Evolutionary conservation across 2,329 filamentous ascomycete species (phyloP).

Genomic region (Leptosphaerulina australis): DNA sequence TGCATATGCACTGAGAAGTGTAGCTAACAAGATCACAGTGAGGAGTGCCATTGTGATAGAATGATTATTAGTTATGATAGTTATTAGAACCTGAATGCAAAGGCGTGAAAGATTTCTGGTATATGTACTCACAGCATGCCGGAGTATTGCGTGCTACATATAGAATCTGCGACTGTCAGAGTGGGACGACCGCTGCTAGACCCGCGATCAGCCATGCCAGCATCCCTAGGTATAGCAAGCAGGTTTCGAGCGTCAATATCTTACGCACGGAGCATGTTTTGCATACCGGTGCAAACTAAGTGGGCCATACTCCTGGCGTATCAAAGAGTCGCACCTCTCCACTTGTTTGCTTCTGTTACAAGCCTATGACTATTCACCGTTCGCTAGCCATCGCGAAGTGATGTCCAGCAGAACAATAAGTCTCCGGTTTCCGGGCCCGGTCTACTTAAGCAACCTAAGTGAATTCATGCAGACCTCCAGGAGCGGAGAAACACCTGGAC

Average conservation of each 20-base stretch:
- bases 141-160: conserved; percentile 36
- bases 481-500: not conserved
- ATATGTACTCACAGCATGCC: conserved; percentile 12
- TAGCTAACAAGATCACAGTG: conserved; percentile 35
- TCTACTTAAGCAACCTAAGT: not conserved
- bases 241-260: conserved; percentile 32
- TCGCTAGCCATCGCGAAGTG: not conserved
- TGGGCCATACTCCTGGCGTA: conserved; percentile 24
- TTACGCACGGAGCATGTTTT: conserved; percentile 26
- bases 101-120: conserved; percentile 18
- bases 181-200: conserved; percentile 26
- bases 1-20: conserved; percentile 32
- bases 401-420: not conserved
- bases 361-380: not conserved
- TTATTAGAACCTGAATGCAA: conserved; percentile 5
- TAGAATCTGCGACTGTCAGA: conserved; percentile 29
- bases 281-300: conserved; percentile 28
- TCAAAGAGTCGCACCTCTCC: conserved; percentile 5
- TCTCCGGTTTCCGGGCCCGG: not conserved
- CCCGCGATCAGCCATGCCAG: conserved; percentile 23
- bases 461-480: not conserved
- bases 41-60: conserved; percentile 40
- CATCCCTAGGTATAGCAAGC: conserved; percentile 18
- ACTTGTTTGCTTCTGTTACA: not conserved
- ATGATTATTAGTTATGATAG: conserved; percentile 12